Percentiles rank a stretch among this genome's conserved stretches.
These are phyloP conservation scores for Mucor plumbeus DNA, from an alignment of 371 early-diverging fungal genomes.

Conservation along the genomic window DNA sequence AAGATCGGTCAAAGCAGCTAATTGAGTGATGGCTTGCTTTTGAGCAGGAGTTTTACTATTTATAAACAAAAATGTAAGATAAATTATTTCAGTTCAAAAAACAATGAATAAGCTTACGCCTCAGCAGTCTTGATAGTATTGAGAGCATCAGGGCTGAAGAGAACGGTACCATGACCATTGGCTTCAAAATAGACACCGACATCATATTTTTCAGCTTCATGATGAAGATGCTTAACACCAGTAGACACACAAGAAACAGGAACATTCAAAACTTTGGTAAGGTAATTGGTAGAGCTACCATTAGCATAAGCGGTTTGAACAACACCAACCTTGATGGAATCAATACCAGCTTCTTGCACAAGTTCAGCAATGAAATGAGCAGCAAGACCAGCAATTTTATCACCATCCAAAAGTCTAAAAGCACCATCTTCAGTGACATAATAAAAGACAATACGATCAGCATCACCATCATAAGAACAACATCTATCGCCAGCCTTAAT, in stretches of 20 bases:
- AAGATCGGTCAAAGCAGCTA: constrained; percentile 85
- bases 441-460: constrained; percentile 98
- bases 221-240: constrained; percentile 99
- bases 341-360: constrained; percentile 77
- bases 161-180: constrained; percentile 99
- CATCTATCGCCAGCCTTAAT: constrained; percentile 73
- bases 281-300: constrained; percentile 94
- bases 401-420: constrained; percentile 96
- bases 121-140: constrained; percentile 74
- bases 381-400: constrained; percentile 95
- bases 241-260: constrained; percentile 96
- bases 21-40: constrained; percentile 75
- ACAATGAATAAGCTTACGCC: constrained; percentile 52
- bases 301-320: constrained; percentile 99
- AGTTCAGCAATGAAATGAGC: constrained; percentile 92
- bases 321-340: constrained; percentile 88
- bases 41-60: constrained; percentile 77
- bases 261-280: constrained; percentile 85
- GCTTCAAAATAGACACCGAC: constrained; percentile 99
- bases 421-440: constrained; percentile 71
- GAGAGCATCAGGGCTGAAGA: constrained; percentile 88
- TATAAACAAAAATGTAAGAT: constrained; percentile 2
- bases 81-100: neutral
- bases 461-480: constrained; percentile 98
- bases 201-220: constrained; percentile 96